These are phyloP conservation scores for Zygoascus flipseniorum DNA, from an alignment of 805 yeast genomes.

Conservation along the genomic window DNA sequence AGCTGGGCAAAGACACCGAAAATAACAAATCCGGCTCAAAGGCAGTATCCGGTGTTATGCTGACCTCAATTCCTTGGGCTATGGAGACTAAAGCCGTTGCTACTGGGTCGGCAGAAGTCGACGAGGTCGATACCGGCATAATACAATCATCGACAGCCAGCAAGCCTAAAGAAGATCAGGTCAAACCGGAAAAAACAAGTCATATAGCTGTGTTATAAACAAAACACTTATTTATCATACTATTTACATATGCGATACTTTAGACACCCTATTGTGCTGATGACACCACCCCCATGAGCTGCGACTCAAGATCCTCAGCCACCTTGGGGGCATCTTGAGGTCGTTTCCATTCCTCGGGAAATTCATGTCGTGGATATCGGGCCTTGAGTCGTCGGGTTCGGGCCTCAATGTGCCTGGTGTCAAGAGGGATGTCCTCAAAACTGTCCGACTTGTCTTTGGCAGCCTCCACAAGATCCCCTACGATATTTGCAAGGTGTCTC, in stretches of 20 bases:
- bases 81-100: not conserved
- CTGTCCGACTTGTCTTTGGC: conserved; percentile 55
- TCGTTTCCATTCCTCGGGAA: conserved; percentile 76
- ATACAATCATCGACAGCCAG: not conserved
- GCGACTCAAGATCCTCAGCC: conserved; percentile 19
- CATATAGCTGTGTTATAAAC: no score
- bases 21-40: conserved; percentile 9
- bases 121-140: conserved; percentile 1
- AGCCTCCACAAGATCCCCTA: conserved; percentile 53
- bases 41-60: conserved; percentile 17
- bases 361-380: conserved; percentile 34
- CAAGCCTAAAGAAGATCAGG: not conserved
- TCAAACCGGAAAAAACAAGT: no score
- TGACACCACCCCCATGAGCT: not conserved
- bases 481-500: conserved; percentile 54
- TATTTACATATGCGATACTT: not conserved
- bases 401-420: conserved; percentile 56
- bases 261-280: not conserved
- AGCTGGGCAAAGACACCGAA: conserved; percentile 7
- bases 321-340: conserved; percentile 62
- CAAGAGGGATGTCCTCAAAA: conserved; percentile 74
- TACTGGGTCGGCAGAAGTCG: not conserved
- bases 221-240: not conserved
- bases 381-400: conserved; percentile 36
- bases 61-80: conserved; percentile 19